phyloP scores from a whole-genome alignment of 176 grass and related monocot species.

The Cymbopogon citratus region DNA sequence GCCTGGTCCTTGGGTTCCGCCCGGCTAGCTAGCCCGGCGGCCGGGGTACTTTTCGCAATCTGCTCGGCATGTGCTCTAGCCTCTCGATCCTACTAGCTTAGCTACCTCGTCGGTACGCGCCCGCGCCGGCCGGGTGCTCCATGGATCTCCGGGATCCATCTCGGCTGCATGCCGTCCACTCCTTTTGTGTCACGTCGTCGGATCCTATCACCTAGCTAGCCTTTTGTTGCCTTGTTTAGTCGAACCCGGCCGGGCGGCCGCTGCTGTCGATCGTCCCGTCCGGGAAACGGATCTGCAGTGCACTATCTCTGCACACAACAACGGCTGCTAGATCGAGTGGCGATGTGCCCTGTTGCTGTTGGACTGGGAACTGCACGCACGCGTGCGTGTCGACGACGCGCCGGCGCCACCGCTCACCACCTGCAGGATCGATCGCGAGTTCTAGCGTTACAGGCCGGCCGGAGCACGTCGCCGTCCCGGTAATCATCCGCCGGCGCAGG shows the following conservation, averaged over 20 bases:
- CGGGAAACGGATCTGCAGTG: neutral
- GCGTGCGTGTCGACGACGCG: neutral
- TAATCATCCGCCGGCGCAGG: conserved; percentile 27
- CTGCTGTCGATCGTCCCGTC: neutral
- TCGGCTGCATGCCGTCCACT: conserved; percentile 28
- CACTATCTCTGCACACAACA: neutral
- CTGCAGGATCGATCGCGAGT: no score
- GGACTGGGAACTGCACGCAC: neutral
- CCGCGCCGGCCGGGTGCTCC: no score
- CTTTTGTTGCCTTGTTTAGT: conserved; percentile 42
- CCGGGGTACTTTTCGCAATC: neutral
- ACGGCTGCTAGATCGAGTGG: neutral
- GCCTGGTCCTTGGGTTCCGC: conserved; percentile 16
- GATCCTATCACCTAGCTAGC: neutral
- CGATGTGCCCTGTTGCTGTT: neutral
- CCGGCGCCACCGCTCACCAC: no score
- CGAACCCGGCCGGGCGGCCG: neutral
- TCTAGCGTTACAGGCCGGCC: neutral
- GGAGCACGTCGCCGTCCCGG: conserved; percentile 19
- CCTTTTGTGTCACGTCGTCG: neutral
- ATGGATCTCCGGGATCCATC: neutral
- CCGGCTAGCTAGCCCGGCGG: neutral
- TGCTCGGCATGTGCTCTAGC: conserved; percentile 23
- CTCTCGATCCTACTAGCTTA: neutral
- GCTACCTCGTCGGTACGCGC: neutral